Conservation (phyloP, 768 basidiomycete genomes). For the Scleroderma bovista region DNA sequence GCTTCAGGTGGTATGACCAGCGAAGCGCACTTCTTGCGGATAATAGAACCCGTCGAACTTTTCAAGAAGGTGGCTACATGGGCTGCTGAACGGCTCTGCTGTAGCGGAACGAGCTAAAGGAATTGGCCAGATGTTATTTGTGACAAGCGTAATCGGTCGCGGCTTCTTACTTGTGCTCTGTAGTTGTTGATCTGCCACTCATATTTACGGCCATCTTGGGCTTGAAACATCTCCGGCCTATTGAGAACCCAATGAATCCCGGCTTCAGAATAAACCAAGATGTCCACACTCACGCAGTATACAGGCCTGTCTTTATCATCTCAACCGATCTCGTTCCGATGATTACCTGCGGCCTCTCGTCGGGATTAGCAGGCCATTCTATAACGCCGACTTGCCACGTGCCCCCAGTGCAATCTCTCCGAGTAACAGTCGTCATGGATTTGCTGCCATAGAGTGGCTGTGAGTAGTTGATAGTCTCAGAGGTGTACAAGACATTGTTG, state of each 20-base stretch:
- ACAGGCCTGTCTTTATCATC: constrained; percentile 19
- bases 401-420: constrained; percentile 15
- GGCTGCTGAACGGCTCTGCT: neutral
- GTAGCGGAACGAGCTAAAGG: constrained; percentile 22
- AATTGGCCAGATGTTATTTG: no score
- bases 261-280: neutral
- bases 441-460: constrained; percentile 5
- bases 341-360: constrained; percentile 9
- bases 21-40: constrained; percentile 14
- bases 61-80: constrained; percentile 25
- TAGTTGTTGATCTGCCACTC: constrained; percentile 19
- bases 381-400: constrained; percentile 23
- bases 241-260: constrained; percentile 1
- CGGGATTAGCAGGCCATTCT: constrained; percentile 19
- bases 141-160: neutral
- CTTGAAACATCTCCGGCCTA: constrained; percentile 24
- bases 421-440: constrained; percentile 21
- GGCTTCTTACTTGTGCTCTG: neutral
- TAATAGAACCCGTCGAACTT: constrained; percentile 8
- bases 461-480: constrained; percentile 11
- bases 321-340: constrained; percentile 21
- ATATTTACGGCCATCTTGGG: constrained; percentile 14
- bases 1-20: constrained; percentile 27
- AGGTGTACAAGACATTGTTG: constrained; percentile 9
- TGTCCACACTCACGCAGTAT: constrained; percentile 16